Evolutionary conservation across 2,329 filamentous ascomycete genomes (phyloP).

Genomic region (Aspergillus pseudoviridinutans): DNA sequence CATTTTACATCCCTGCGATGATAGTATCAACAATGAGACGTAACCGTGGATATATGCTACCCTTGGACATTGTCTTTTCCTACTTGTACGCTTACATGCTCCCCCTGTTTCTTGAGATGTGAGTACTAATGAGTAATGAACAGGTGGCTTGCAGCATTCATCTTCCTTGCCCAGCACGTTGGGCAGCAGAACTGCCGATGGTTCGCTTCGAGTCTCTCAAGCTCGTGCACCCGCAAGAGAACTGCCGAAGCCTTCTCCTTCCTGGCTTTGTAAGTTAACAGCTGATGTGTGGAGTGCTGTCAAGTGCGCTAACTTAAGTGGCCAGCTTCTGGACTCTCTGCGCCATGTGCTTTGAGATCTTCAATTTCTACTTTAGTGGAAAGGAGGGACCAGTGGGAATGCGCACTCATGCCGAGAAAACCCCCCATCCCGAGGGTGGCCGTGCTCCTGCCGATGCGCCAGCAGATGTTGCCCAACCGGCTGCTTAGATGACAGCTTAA

Average conservation of each 20-base stretch:
- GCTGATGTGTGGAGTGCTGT: background rate
- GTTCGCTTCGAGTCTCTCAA: background rate
- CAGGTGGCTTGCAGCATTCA: slow-evolving; percentile 9
- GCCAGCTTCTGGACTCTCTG: slow-evolving; percentile 12
- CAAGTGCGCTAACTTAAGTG: background rate
- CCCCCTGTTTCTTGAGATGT: background rate
- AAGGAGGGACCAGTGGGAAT: background rate
- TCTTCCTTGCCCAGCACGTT: slow-evolving; percentile 7
- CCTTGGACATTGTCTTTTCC: slow-evolving; percentile 16
- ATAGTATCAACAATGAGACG: slow-evolving; percentile 8
- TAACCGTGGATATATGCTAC: slow-evolving; percentile 14
- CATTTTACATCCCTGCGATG: slow-evolving; percentile 13
- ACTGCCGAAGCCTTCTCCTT: slow-evolving; percentile 4
- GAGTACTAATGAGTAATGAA: background rate
- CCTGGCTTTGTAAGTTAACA: background rate
- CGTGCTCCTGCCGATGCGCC: background rate
- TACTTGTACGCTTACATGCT: slow-evolving; percentile 5
- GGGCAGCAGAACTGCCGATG: background rate
- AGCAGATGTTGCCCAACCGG: background rate
- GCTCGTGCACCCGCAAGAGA: slow-evolving; percentile 1
- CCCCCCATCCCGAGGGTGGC: background rate
- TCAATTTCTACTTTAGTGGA: slow-evolving; percentile 8
- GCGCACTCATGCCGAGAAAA: background rate
- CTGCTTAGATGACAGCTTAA: too few relatives aligned
- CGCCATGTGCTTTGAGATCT: slow-evolving; percentile 12